Evolutionary conservation across 305 asterid genomes (phyloP), one percentile per base, ranked within the genome.

Genomic region (Rubia peregrina): DNA sequence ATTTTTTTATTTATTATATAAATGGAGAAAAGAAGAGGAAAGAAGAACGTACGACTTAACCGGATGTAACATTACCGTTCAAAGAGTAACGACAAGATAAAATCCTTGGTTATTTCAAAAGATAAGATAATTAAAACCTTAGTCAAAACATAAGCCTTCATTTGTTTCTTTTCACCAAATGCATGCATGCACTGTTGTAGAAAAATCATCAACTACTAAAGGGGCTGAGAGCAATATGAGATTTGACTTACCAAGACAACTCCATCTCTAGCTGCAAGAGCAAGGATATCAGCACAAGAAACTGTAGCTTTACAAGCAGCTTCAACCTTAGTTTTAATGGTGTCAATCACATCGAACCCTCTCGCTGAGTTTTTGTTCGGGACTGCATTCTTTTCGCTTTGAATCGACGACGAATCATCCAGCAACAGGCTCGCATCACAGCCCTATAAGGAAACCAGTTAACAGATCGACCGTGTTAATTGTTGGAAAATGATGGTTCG

Each of bases 251-350:
- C 77, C 26, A 56, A 38, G 38, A 49, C 72, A 4, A 51, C 55
- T 12, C 73, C 62, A 40, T 74, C 77, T 3, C 77, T 49, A 5
- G 77, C 73, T 7, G 77, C 77, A 22, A 74, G 57, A 61, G 77
- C 69, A 6, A 74, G 14, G 46, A 74, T 67, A 51, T 74, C 77
- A 6, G 77, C 77, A 16, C 77, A 74, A 5, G 77, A 68, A 12
- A 74, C 77, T 0, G 63, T 68, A 19, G 73, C 77, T 6, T 72
- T 72, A 7, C 77, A 74, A 17, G 11, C 64, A 0, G 41, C 21
- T 42, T 74, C 77, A 2, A 74, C 77, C 65, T 61, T 33, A 11
- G 73, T 33, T 36, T 74, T 74, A 12, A 68, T 67, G 7, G 48
- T 13, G 16, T 68, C 73, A 21, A 74, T 61, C 0, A 74, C 73